Evolutionary conservation across 176 grass and related monocot genomes (phyloP), one percentile per base, ranked within the genome.

Genomic region (Juncus inflexus): DNA sequence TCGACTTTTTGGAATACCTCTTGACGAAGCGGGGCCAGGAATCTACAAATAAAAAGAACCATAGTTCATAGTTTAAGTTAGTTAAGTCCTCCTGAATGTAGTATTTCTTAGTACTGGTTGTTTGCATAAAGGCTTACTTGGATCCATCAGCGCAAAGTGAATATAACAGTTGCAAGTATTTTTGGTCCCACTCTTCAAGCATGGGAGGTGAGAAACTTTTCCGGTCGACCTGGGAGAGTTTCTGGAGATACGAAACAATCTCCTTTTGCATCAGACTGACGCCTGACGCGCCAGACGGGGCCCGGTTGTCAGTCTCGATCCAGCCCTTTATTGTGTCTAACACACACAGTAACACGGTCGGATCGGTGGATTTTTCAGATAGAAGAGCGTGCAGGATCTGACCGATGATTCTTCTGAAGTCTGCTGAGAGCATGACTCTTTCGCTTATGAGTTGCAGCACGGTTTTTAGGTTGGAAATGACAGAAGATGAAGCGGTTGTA

Each of bases 1-100:
- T 99, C 94, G 54, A 99, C 83, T 80, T 89, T 99, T 60, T 80
- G 80, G 59, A 99, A 99, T 70, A 90, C 82, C 58, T 99, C 94
- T 67, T 92, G 85, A 62, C 89, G 81, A 72, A 86, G 62, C 40
- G 72, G 39, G 68, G 84, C 61, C 13, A 83, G 89, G 74, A 89
- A 89, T 73, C 94, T 99, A 78, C 49, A 69, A 69, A 70, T 77
- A 74, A 62, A 80, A 52, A 84, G 15, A 3, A 72, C 81, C 19
- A 86, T 42, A 80, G 16, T 63, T 13, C 50, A 6, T 6, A 15
- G 56, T 55, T 55, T 41, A 42, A 9, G 13, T 40, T 36, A 56
- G 12, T 42, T 62, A 54, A 6, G 52, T 60, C 42, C 57, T 55
- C 43, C 35, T 78, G 55, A 63, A 66, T 62, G 10, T 8, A 53